Conservation (phyloP, 192 early-diverging fungal species). For the Coemansia sp. region DNA sequence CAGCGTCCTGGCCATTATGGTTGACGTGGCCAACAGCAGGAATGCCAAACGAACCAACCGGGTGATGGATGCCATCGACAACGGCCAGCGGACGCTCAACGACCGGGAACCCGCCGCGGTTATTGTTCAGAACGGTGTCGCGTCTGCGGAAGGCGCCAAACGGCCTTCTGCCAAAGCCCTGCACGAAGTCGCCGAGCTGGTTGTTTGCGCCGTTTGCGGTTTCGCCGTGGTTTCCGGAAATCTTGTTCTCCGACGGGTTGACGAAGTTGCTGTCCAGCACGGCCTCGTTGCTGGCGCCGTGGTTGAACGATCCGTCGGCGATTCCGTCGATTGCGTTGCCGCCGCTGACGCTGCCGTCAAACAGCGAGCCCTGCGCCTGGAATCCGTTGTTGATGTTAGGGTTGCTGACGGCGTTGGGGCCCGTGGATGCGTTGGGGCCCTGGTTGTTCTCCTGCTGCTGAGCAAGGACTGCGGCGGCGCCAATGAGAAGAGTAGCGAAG, state of each 20-base stretch:
- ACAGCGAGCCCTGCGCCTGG: conserved; percentile 40
- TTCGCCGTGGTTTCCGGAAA: conserved; percentile 37
- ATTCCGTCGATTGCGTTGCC: conserved; percentile 28
- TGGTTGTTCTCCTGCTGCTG: conserved; percentile 40
- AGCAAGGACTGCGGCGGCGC: conserved; percentile 47
- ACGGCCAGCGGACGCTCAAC: conserved; percentile 13
- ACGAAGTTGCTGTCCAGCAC: conserved; percentile 41
- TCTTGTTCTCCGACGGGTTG: conserved; percentile 30
- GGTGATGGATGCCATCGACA: no score
- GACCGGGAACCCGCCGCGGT: conserved; percentile 10
- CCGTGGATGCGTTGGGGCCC: conserved; percentile 28
- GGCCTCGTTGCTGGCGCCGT: conserved; percentile 24
- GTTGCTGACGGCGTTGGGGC: conserved; percentile 39
- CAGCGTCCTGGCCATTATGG: conserved; percentile 36
- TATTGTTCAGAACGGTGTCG: conserved; percentile 42
- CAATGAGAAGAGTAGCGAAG: conserved; percentile 52
- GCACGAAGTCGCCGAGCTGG: conserved; percentile 26
- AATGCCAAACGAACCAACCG: neutral
- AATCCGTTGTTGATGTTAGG: conserved; percentile 51
- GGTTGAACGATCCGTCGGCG: conserved; percentile 30
- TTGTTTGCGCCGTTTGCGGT: conserved; percentile 45
- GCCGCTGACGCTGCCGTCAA: conserved; percentile 26
- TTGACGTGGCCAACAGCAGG: conserved; percentile 17
- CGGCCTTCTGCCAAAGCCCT: neutral
- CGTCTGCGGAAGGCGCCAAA: conserved; percentile 26